These are phyloP conservation scores for Bryoerythrophyllum caledonicum DNA, from an alignment of 225 moss, liverwort and hornwort genomes.

Conservation along the genomic window DNA sequence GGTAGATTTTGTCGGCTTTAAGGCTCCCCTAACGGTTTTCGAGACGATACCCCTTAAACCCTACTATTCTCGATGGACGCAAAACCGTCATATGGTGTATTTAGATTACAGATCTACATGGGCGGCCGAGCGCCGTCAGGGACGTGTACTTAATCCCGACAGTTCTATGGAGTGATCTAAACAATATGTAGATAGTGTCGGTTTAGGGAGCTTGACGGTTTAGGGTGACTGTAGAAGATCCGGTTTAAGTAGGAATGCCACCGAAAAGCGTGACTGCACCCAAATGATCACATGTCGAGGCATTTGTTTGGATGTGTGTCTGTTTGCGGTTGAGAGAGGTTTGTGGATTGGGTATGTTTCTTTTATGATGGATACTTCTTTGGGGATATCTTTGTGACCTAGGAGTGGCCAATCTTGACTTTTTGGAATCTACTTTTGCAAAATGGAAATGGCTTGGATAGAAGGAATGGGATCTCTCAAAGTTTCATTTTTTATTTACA, in stretches of 20 bases:
- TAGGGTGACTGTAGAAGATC: not conserved
- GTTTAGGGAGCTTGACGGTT: not conserved
- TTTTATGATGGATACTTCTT: not conserved
- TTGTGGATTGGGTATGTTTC: not conserved
- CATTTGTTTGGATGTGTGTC: not conserved
- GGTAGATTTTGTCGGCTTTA: not conserved
- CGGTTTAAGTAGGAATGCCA: not conserved
- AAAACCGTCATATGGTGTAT: not conserved
- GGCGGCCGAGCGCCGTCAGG: not conserved
- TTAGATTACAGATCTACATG: too few relatives aligned
- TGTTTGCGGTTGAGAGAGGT: not conserved
- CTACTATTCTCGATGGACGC: conserved; percentile 7
- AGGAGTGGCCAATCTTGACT: not conserved
- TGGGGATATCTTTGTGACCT: not conserved
- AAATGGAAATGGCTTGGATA: not conserved
- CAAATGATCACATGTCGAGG: too few relatives aligned
- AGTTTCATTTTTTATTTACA: too few relatives aligned
- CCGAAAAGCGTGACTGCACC: not conserved
- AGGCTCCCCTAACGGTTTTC: not conserved
- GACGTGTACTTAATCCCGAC: not conserved
- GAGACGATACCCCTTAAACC: not conserved
- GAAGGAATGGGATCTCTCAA: too few relatives aligned
- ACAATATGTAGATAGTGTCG: not conserved
- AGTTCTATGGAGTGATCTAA: not conserved
- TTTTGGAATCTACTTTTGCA: not conserved